These are phyloP conservation scores for Amaranthus hypochondriacus DNA, from an alignment of 148 eudicot species.

Conservation along the genomic window DNA sequence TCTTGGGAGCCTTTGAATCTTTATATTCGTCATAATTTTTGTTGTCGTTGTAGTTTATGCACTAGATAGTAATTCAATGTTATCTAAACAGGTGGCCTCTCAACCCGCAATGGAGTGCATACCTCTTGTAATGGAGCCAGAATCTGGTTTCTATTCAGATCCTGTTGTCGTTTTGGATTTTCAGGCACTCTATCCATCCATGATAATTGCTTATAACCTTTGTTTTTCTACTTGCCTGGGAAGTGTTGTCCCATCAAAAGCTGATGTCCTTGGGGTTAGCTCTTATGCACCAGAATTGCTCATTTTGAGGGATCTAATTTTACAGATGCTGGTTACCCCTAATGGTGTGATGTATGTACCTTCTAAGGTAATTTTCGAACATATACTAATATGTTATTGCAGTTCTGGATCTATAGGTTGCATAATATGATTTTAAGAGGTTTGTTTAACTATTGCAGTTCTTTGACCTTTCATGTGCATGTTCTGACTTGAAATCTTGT, in stretches of 20 bases:
- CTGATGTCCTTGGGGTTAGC: constrained; percentile 76
- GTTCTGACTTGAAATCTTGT: background rate
- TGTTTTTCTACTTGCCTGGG: constrained; percentile 96
- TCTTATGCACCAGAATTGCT: constrained; percentile 59
- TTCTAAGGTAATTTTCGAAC: constrained; percentile 44
- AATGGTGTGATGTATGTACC: constrained; percentile 94
- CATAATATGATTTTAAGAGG: constrained; percentile 1
- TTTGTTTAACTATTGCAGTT: background rate
- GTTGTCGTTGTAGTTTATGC: background rate
- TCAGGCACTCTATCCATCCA: constrained; percentile 98
- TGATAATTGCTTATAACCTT: constrained; percentile 97
- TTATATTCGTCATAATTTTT: background rate
- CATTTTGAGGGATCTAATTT: constrained; percentile 42
- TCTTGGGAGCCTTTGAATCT: background rate
- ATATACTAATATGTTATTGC: background rate
- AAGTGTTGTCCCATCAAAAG: constrained; percentile 64
- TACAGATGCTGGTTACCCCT: constrained; percentile 69
- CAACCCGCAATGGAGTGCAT: constrained; percentile 99
- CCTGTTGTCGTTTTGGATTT: constrained; percentile 98
- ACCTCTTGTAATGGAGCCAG: constrained; percentile 99
- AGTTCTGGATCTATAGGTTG: background rate
- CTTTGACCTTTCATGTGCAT: background rate
- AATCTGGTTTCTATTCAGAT: constrained; percentile 93
- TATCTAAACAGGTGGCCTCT: constrained; percentile 62
- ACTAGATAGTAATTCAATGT: constrained; percentile 9